Conservation (phyloP, 2,329 filamentous ascomycete species). For the Claviceps maximensis region DNA sequence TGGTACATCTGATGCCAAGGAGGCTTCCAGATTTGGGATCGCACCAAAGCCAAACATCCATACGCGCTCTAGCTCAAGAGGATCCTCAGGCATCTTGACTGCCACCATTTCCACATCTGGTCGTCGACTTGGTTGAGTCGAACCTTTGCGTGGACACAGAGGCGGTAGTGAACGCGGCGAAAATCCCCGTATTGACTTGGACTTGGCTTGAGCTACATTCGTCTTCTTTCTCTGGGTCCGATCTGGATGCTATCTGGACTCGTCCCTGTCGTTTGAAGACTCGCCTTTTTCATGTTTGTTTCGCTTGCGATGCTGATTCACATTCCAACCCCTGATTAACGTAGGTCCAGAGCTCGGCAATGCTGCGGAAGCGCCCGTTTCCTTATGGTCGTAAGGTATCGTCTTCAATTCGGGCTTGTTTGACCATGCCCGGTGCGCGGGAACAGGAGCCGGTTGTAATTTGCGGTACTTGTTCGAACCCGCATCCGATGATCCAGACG, state of each 20-base stretch:
- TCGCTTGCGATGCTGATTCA: conserved; percentile 26
- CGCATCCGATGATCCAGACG: conserved; percentile 25
- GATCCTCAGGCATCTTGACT: conserved; percentile 4
- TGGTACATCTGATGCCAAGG: conserved; percentile 2
- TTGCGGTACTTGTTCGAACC: conserved; percentile 38
- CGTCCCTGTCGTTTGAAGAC: conserved; percentile 21
- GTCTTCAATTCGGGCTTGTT: conserved; percentile 42
- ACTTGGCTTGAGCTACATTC: not conserved
- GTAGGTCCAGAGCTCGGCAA: conserved; percentile 43
- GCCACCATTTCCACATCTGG: conserved; percentile 9
- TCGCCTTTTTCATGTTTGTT: conserved; percentile 21
- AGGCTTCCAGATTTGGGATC: conserved; percentile 9
- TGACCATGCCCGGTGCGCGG: conserved; percentile 34
- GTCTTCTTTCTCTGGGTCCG: conserved; percentile 12
- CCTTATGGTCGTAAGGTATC: conserved; percentile 46
- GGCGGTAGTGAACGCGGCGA: conserved; percentile 5
- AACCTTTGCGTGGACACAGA: conserved; percentile 2
- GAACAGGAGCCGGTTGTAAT: conserved; percentile 43
- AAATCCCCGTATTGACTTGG: conserved; percentile 1
- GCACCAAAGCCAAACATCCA: conserved; percentile 10
- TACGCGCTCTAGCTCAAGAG: conserved; percentile 3
- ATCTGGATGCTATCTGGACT: conserved; percentile 25
- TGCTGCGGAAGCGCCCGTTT: conserved; percentile 40
- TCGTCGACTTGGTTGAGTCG: not conserved
- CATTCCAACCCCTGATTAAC: conserved; percentile 44